phyloP scores from a whole-genome alignment of 257 asterid genomes.

The Petrea volubilis region DNA sequence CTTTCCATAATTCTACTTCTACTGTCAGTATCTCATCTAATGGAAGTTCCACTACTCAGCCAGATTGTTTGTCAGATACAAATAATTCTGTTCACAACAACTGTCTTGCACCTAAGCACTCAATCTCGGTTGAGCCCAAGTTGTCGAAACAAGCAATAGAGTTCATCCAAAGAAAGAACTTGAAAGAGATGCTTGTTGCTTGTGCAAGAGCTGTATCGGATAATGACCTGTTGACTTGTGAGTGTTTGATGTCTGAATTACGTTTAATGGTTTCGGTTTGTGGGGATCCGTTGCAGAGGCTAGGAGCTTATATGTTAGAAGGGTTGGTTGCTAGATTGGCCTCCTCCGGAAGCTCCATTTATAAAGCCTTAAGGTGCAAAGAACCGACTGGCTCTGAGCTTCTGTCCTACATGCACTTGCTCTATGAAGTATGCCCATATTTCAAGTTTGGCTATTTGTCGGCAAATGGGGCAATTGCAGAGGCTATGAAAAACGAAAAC shows the following conservation, averaged over 20 bases:
- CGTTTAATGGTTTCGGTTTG: conserved; percentile 34
- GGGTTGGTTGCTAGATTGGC: conserved; percentile 34
- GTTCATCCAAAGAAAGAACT: conserved; percentile 14
- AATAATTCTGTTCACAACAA: conserved; percentile 3
- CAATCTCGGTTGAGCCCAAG: not conserved
- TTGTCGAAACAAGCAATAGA: conserved; percentile 9
- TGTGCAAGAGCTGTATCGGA: conserved; percentile 33
- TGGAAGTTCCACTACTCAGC: conserved; percentile 21
- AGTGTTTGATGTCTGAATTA: conserved; percentile 23
- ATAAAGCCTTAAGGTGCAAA: conserved; percentile 26
- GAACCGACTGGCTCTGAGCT: conserved; percentile 30
- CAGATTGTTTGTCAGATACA: conserved; percentile 13
- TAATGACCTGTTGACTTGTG: conserved; percentile 1
- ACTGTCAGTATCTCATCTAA: conserved; percentile 22
- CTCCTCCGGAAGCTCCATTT: conserved; percentile 36
- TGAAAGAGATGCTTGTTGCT: conserved; percentile 33
- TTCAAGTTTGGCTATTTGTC: conserved; percentile 38
- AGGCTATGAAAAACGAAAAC: conserved; percentile 36
- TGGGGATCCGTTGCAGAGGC: conserved; percentile 39
- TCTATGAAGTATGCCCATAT: conserved; percentile 37
- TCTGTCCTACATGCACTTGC: conserved; percentile 34
- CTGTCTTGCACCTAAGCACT: not conserved
- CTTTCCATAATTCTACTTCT: conserved; percentile 10
- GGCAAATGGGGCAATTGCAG: conserved; percentile 37
- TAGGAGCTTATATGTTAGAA: conserved; percentile 42